Percentiles rank a stretch among this genome's conserved stretches.
Conservation (phyloP, 768 basidiomycete genomes). For the Nidula microcarpa region DNA sequence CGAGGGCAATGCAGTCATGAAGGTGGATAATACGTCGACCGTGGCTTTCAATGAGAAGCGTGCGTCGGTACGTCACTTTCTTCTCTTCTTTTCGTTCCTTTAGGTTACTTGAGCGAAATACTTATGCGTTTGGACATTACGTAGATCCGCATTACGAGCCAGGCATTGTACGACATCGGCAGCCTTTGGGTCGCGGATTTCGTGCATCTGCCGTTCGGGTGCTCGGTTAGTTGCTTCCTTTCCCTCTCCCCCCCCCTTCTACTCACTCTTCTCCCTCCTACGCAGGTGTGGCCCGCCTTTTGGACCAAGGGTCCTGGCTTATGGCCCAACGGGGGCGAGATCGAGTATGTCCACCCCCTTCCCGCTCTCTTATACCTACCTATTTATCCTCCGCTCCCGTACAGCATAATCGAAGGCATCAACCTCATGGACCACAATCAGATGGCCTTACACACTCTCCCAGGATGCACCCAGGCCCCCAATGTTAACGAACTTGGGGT, state of each 20-base stretch:
- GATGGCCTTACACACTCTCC: conserved; percentile 49
- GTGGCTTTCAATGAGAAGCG: conserved; percentile 47
- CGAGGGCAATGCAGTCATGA: conserved; percentile 60
- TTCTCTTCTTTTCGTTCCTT: background rate
- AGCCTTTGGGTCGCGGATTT: conserved; percentile 40
- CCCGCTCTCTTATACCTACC: background rate
- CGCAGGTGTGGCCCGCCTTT: conserved; percentile 42
- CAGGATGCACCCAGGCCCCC: conserved; percentile 29
- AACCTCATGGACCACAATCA: conserved; percentile 50
- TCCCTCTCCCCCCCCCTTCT: background rate
- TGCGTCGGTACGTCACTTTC: conserved; percentile 43
- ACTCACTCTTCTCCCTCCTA: background rate
- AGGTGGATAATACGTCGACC: conserved; percentile 65
- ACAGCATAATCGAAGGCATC: conserved; percentile 55
- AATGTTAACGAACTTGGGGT: conserved; percentile 24
- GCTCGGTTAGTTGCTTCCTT: conserved; percentile 29
- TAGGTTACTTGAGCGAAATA: background rate
- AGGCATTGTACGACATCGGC: conserved; percentile 34
- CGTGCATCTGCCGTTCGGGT: conserved; percentile 52
- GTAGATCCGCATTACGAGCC: conserved; percentile 40
- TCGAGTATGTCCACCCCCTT: conserved; percentile 22
- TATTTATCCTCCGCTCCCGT: background rate
- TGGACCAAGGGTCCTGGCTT: conserved; percentile 37
- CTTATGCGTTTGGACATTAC: background rate
- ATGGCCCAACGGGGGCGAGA: conserved; percentile 43